Percentiles rank a stretch among this genome's conserved stretches.
Evolutionary conservation across 2,329 filamentous ascomycete genomes (phyloP).

Genomic region (Esteya vermicola): DNA sequence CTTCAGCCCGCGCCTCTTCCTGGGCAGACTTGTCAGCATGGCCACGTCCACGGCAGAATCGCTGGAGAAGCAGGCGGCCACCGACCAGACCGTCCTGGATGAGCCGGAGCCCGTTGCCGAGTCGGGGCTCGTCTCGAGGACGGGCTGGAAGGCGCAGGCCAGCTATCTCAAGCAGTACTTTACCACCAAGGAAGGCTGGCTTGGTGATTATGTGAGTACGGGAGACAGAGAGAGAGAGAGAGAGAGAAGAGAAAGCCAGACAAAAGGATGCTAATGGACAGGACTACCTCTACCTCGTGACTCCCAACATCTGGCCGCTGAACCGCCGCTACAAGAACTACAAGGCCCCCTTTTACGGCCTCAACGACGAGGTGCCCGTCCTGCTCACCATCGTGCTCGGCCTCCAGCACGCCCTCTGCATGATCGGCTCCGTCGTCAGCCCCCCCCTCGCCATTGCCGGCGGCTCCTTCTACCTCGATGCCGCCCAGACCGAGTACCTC

Average conservation of each 20-base stretch:
- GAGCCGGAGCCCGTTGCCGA: too few species aligned
- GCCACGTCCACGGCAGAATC: neutral
- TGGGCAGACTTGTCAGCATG: neutral
- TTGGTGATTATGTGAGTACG: slow-evolving; percentile 2
- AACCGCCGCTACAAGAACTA: slow-evolving; percentile 34
- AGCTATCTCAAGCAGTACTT: neutral
- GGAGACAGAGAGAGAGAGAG: too few species aligned
- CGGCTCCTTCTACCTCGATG: slow-evolving; percentile 40
- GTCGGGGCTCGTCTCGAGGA: neutral
- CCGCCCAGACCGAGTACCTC: slow-evolving; percentile 44
- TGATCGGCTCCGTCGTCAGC: slow-evolving; percentile 41
- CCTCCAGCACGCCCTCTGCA: slow-evolving; percentile 55
- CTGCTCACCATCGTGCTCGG: slow-evolving; percentile 52
- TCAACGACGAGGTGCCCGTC: slow-evolving; percentile 54
- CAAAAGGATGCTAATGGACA: slow-evolving; percentile 9
- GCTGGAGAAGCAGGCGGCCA: neutral
- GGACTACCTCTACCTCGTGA: slow-evolving; percentile 23
- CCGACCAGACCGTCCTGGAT: neutral
- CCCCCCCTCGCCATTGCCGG: slow-evolving; percentile 50
- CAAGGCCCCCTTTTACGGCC: slow-evolving; percentile 53
- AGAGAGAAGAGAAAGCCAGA: neutral
- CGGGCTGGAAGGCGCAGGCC: neutral
- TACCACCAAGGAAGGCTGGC: slow-evolving; percentile 1
- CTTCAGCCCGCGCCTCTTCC: too few species aligned
- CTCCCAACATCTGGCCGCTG: slow-evolving; percentile 42